A percentile compares a stretch with the other conserved stretches of the same genome.
These are phyloP conservation scores for Aquilaria malaccensis DNA, from an alignment of 345 rosid genomes.

Conservation along the genomic window DNA sequence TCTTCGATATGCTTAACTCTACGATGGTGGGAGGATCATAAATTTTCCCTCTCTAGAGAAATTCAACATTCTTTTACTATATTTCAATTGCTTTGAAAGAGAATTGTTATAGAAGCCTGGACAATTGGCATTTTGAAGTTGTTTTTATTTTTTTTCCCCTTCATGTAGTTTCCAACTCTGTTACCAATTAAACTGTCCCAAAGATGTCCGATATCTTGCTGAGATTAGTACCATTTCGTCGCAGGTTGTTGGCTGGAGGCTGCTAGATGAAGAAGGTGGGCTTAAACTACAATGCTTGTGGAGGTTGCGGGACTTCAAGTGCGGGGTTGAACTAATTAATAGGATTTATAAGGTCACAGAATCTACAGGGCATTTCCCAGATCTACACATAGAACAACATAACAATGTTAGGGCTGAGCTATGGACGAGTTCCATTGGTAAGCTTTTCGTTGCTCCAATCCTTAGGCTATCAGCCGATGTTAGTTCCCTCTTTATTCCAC, in stretches of 20 bases:
- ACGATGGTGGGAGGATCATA: no score
- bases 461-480: constrained; percentile 1
- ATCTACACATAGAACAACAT: constrained; percentile 63
- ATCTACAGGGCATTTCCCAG: constrained; percentile 69
- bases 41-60: no score
- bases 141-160: no score
- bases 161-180: no score
- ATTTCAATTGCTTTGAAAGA: no score
- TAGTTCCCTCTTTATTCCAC: background rate
- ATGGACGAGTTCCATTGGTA: constrained; percentile 76
- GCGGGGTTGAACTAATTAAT: constrained; percentile 81
- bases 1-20: no score
- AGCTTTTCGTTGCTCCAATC: background rate
- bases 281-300: constrained; percentile 78
- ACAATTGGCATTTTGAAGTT: no score
- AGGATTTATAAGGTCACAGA: constrained; percentile 58
- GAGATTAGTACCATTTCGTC: background rate
- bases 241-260: constrained; percentile 90
- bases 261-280: constrained; percentile 62
- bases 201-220: background rate
- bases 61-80: no score
- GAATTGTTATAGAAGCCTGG: no score
- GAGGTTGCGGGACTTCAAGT: constrained; percentile 70
- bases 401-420: constrained; percentile 84
- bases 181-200: no score